Evolutionary conservation across 805 yeast species (phyloP).

Genomic region (Teunomyces gatunensis): DNA sequence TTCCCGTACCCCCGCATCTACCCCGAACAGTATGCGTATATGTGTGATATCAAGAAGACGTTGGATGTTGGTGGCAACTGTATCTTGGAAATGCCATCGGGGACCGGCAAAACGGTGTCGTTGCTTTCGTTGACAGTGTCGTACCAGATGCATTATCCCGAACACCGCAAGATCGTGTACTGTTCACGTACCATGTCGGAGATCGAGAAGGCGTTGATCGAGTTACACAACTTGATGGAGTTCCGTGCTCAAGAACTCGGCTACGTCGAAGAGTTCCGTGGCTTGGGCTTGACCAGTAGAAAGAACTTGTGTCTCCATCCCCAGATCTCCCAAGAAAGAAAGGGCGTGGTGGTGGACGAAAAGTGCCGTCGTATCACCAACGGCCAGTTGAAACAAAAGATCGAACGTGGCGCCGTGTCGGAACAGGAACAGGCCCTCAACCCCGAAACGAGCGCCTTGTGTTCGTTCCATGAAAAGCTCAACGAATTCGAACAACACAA

Average conservation of each 20-base stretch:
- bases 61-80: slow-evolving; percentile 96
- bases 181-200: slow-evolving; percentile 99
- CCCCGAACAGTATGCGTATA: slow-evolving; percentile 97
- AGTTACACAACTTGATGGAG: slow-evolving; percentile 83
- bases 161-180: slow-evolving; percentile 88
- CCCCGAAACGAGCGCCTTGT: slow-evolving; percentile 43
- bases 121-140: slow-evolving; percentile 89
- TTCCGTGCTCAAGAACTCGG: slow-evolving; percentile 83
- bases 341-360: slow-evolving; percentile 93
- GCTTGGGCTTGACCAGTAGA: slow-evolving; percentile 90
- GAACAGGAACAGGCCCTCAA: slow-evolving; percentile 48
- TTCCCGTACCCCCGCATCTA: slow-evolving; percentile 96
- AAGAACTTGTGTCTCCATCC: slow-evolving; percentile 94
- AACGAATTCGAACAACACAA: slow-evolving; percentile 85
- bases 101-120: slow-evolving; percentile 97
- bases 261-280: slow-evolving; percentile 84
- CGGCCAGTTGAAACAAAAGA: slow-evolving; percentile 73
- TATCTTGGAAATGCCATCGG: slow-evolving; percentile 98
- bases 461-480: slow-evolving; percentile 89
- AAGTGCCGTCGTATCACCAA: slow-evolving; percentile 92
- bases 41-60: slow-evolving; percentile 92
- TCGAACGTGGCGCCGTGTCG: slow-evolving; percentile 48
- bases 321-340: slow-evolving; percentile 77
- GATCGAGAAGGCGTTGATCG: slow-evolving; percentile 94
- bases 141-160: slow-evolving; percentile 92